Conservation (phyloP, 2,329 filamentous ascomycete genomes). For the Fusarium xylarioides region DNA sequence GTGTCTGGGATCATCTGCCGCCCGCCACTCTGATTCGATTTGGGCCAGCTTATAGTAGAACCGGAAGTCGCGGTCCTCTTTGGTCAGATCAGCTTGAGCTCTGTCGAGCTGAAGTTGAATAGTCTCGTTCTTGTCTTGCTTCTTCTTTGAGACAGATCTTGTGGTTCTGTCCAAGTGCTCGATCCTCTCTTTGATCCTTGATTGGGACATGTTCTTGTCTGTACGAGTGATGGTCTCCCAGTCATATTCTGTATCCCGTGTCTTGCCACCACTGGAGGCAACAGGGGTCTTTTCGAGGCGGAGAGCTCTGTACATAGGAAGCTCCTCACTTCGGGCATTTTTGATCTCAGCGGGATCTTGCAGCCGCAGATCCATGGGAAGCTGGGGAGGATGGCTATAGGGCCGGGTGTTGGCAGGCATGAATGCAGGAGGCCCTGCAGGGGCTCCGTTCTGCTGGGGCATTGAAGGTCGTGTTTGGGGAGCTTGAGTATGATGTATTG, state of each 20-base stretch:
- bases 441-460: background rate
- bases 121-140: slow-evolving; percentile 45
- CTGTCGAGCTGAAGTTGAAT: slow-evolving; percentile 56
- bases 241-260: slow-evolving; percentile 45
- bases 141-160: slow-evolving; percentile 50
- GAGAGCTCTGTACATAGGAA: slow-evolving; percentile 52
- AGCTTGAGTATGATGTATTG: slow-evolving; percentile 10
- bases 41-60: slow-evolving; percentile 56
- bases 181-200: slow-evolving; percentile 50
- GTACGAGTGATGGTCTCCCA: slow-evolving; percentile 53
- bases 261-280: slow-evolving; percentile 49
- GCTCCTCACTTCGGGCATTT: slow-evolving; percentile 50
- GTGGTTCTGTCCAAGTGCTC: slow-evolving; percentile 49
- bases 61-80: slow-evolving; percentile 48
- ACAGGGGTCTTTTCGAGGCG: slow-evolving; percentile 53
- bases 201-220: slow-evolving; percentile 49
- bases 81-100: slow-evolving; percentile 48
- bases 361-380: slow-evolving; percentile 28
- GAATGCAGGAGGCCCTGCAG: slow-evolving; percentile 6
- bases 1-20: slow-evolving; percentile 36
- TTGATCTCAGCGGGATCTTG: slow-evolving; percentile 38
- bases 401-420: slow-evolving; percentile 1
- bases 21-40: slow-evolving; percentile 52
- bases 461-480: background rate
- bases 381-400: slow-evolving; percentile 21